Base-by-base conservation (phyloP, 768 basidiomycete species). In the Collybia sordida region DNA sequence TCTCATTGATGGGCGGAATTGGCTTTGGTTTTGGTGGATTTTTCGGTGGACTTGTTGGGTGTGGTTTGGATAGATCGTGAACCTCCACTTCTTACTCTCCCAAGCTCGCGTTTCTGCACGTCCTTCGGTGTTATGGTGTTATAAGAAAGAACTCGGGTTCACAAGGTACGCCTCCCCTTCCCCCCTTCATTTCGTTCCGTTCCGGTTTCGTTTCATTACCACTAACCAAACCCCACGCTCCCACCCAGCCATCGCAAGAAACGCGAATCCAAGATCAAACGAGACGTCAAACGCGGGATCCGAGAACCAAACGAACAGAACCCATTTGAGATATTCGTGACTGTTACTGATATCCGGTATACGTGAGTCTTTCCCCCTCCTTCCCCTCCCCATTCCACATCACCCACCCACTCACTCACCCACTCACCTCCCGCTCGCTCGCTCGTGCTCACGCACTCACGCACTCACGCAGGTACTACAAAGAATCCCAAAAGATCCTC, bases 321-420 rank as follows among this genome's bases (percentile, higher is more conserved):
- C 66, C n/a, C 97, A 1, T 98, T 99, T 66, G 97, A 99, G 72
- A 92, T 98, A 37, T 99, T 99, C 64, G 86, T 98, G 11, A 90
- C 92, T 0, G 95, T 98, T n/a, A 98, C 96, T 3, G 96, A 99
- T 66, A 98, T 99, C 51, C 87, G 96, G 48, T 99, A 99, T 74
- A 93, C 91, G 85, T 94, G 64, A n/a, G n/a, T 7, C 12, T 19
- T 31, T 50, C 3, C 37, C 18, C 3, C n/a, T 36, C 25, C 41
- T 31, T 22, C 41, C 27, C 28, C 27, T 14, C 17, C 19, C 17
- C 28, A 40, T 40, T 40, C n/a, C n/a, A n/a, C n/a, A n/a, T n/a
- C n/a, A n/a, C n/a, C n/a, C n/a, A n/a, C n/a, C n/a, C n/a, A n/a
- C n/a, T n/a, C n/a, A n/a, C n/a, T n/a, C n/a, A n/a, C n/a, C n/a